Base-by-base conservation (phyloP, 257 asterid species). In the Primulina tabacum region DNA sequence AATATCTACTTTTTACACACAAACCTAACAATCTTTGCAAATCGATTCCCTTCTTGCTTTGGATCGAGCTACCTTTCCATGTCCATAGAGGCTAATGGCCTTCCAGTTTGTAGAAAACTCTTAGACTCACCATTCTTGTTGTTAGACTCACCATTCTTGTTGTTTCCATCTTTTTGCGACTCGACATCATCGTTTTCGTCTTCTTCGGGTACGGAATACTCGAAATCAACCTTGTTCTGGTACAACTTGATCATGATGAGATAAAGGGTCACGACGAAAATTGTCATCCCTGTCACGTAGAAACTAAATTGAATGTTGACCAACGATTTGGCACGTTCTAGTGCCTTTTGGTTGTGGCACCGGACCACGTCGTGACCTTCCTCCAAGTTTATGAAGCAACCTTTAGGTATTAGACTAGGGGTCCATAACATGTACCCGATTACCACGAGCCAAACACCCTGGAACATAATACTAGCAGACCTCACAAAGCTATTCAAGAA, bases 361-460 rank as follows among this genome's bases (percentile, higher is more conserved):
- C 82, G 71, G 11, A 79, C 86, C 20, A 82, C 82, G 37, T 52
- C 53, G 11, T 79, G 86, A 11, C 66, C 76, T 9, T 43, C 53
- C 53, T 43, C 53, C 53, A 43, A 11, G 53, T 43, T 43, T 43
- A 43, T 11, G 6, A 11, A 79, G 52, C 71, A 79, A 9, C 78
- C 81, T 47, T 79, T 79, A 20, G 83, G 72, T 24, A 72, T 50
- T 1, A 72, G 67, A 8, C 61, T 55, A 6, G 84, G 78, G 0
- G 84, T 82, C 83, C 83, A 82, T n/a, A 82, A 78, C 86, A 82
- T 79, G 50, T 78, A 12, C 2, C 86, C 86, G 74, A 82, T 82
- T 14, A 73, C 82, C 69, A 82, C 71, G 9, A 82, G 71, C 86
- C 86, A 82, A 71, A 82, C 67, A 52, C 86, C 86, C 76, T 82